Conservation (phyloP, 2,329 filamentous ascomycete species). For the Trichoderma semiorbis region DNA sequence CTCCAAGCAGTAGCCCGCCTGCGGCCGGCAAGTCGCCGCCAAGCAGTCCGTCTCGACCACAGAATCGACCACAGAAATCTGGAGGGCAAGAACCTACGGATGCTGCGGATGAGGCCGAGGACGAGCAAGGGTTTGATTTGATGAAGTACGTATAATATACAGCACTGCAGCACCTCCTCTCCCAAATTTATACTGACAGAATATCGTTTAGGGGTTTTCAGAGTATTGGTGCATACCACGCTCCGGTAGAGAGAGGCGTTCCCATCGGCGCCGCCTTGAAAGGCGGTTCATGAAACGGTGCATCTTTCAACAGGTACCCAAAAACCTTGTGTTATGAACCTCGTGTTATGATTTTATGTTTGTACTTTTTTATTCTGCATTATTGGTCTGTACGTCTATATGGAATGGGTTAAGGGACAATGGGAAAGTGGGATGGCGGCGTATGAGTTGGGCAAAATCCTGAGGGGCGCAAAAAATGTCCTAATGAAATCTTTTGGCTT, state of each 20-base stretch:
- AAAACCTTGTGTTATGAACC: not conserved
- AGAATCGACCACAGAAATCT: conserved; percentile 38
- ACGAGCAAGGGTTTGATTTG: conserved; percentile 56
- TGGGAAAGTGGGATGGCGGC: not conserved
- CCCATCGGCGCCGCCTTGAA: conserved; percentile 42
- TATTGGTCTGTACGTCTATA: conserved; percentile 1
- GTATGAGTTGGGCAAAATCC: not conserved
- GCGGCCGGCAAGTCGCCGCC: conserved; percentile 48
- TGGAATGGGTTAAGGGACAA: not conserved
- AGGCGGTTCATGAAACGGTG: conserved; percentile 25
- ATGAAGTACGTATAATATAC: conserved; percentile 46
- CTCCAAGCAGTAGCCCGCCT: conserved; percentile 59
- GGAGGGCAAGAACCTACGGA: conserved; percentile 29
- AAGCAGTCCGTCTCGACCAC: conserved; percentile 48
- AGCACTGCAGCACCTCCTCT: no score
- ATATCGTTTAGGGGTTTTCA: conserved; percentile 53
- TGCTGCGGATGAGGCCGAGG: conserved; percentile 35
- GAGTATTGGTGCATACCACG: conserved; percentile 61
- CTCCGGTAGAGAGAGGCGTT: conserved; percentile 47
- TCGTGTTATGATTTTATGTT: not conserved
- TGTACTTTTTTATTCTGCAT: not conserved
- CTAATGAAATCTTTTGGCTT: not conserved
- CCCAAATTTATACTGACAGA: not conserved
- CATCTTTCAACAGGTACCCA: not conserved
- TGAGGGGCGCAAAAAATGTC: not conserved